Evolutionary conservation across 208 protist species (phyloP).

Genomic region (Sergeia podlipaevii): DNA sequence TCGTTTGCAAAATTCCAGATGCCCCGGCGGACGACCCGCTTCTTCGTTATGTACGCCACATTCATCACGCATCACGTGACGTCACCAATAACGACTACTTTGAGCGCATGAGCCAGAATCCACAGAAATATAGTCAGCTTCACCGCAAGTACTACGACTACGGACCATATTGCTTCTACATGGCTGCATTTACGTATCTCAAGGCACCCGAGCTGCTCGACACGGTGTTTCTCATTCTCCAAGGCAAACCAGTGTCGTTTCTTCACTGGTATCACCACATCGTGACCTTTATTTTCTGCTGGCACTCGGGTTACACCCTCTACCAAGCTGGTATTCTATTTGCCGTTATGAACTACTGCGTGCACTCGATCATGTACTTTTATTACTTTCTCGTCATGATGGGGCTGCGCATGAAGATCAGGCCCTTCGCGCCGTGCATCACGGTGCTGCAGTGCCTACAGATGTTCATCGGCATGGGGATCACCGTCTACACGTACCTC

Average conservation of each 20-base stretch:
- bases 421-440: constrained; percentile 40
- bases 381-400: constrained; percentile 63
- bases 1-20: constrained; percentile 27
- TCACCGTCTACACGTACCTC: constrained; percentile 33
- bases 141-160: constrained; percentile 37
- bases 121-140: constrained; percentile 34
- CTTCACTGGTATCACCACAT: constrained; percentile 94
- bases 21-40: constrained; percentile 15
- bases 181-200: constrained; percentile 66
- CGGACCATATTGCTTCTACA: constrained; percentile 41
- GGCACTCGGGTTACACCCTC: constrained; percentile 50
- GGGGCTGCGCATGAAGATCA: constrained; percentile 17
- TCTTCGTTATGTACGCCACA: constrained; percentile 26
- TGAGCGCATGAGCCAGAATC: constrained; percentile 22
- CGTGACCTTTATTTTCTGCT: constrained; percentile 90
- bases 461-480: constrained; percentile 66
- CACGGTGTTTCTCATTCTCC: constrained; percentile 81
- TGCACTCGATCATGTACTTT: constrained; percentile 90
- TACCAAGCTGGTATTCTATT: constrained; percentile 78
- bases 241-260: constrained; percentile 87
- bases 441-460: constrained; percentile 49
- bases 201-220: constrained; percentile 89
- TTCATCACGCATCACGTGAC: no score
- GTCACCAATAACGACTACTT: constrained; percentile 8
- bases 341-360: constrained; percentile 90